phyloP scores from a whole-genome alignment of 352 stramenopile genomes.

The Thalassiosira livingstoniorum region DNA sequence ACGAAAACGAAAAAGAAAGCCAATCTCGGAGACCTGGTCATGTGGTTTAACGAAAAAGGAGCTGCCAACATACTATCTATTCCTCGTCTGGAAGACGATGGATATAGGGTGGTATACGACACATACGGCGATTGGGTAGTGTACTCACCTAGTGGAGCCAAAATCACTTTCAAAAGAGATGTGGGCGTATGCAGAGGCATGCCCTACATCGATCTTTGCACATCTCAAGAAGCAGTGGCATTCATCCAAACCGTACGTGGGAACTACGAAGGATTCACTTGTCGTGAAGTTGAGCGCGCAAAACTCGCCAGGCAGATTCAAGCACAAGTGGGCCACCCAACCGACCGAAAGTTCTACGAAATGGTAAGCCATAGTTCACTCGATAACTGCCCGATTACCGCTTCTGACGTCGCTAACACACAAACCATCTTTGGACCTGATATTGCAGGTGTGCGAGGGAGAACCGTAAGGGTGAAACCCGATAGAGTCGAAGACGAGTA shows the following conservation, averaged over 20 bases:
- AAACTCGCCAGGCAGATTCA: not conserved
- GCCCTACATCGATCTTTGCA: not conserved
- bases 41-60: constrained; percentile 36
- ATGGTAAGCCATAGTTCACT: constrained; percentile 3
- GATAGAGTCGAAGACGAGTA: not conserved
- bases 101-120: constrained; percentile 33
- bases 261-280: not conserved
- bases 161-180: not conserved
- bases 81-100: not conserved
- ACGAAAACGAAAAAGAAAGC: not conserved
- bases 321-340: no score
- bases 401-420: constrained; percentile 2
- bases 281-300: not conserved
- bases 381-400: not conserved
- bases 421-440: constrained; percentile 4
- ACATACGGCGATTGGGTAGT: not conserved
- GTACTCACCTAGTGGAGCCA: not conserved
- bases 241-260: not conserved
- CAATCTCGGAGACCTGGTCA: not conserved
- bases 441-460: not conserved
- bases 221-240: no score
- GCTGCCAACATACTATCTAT: constrained; percentile 52
- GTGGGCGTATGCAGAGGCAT: not conserved
- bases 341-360: not conserved
- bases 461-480: not conserved